A percentile compares a stretch with the other conserved stretches of the same genome.
Evolutionary conservation across 805 yeast species (phyloP).

Genomic region (Saccharomyces eubayanus): DNA sequence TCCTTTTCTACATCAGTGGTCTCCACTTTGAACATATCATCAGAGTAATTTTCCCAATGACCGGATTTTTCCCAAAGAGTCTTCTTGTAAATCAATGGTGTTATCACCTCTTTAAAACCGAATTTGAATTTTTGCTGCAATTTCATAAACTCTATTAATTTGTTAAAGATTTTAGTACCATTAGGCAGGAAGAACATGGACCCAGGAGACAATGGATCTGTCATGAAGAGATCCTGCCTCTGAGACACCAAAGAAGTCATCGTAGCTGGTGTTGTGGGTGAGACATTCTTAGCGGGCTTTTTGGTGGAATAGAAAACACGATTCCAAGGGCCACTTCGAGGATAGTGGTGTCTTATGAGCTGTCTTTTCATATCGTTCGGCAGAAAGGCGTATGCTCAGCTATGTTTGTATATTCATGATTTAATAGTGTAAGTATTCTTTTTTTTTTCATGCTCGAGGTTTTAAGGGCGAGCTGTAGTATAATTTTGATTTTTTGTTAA

Average conservation of each 20-base stretch:
- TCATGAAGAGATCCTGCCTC: constrained; percentile 67
- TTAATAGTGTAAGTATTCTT: background rate
- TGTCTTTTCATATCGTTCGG: background rate
- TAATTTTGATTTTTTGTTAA: background rate
- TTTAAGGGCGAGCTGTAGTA: background rate
- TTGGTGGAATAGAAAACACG: background rate
- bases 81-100: constrained; percentile 80
- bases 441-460: background rate
- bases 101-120: constrained; percentile 86
- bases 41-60: constrained; percentile 91
- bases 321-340: background rate
- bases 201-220: constrained; percentile 82
- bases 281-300: background rate
- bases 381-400: background rate
- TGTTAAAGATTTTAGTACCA: constrained; percentile 81
- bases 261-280: background rate
- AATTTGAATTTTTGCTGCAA: constrained; percentile 50
- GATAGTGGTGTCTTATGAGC: background rate
- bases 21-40: constrained; percentile 86
- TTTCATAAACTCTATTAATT: constrained; percentile 73
- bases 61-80: constrained; percentile 86
- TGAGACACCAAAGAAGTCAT: constrained; percentile 30
- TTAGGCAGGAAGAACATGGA: constrained; percentile 87
- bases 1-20: constrained; percentile 39
- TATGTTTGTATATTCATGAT: background rate